phyloP scores from a whole-genome alignment of 164 flowering plant species.

The Nymphaea thermarum region DNA sequence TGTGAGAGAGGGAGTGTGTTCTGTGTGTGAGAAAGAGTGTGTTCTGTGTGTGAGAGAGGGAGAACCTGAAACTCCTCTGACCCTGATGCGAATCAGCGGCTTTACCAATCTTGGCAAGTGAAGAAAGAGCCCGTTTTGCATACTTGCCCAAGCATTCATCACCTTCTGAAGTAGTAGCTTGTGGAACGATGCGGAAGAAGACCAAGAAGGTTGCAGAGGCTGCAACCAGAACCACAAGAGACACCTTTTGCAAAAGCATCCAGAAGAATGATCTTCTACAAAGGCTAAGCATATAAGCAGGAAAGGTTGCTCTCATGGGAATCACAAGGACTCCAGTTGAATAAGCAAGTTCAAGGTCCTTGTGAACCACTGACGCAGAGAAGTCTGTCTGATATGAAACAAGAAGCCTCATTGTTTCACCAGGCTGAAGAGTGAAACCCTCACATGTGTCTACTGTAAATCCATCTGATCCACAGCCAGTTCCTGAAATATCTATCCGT shows the following conservation, averaged over 20 bases:
- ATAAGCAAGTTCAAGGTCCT: conserved; percentile 59
- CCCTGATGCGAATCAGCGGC: conserved; percentile 11
- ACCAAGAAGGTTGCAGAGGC: conserved; percentile 22
- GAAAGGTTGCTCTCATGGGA: conserved; percentile 68
- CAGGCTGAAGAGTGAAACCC: conserved; percentile 63
- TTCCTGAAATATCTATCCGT: conserved; percentile 57
- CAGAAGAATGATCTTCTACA: conserved; percentile 49
- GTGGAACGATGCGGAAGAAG: conserved; percentile 25
- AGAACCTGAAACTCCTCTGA: conserved; percentile 14
- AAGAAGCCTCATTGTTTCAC: conserved; percentile 45
- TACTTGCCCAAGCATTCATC: conserved; percentile 19
- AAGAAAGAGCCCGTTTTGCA: conserved; percentile 16
- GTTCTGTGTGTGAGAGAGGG: not conserved
- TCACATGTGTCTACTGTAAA: conserved; percentile 44
- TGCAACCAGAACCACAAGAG: conserved; percentile 23
- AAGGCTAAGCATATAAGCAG: conserved; percentile 30
- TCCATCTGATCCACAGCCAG: conserved; percentile 57
- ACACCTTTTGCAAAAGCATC: conserved; percentile 35
- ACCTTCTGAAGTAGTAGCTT: conserved; percentile 18
- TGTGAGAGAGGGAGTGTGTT: not conserved
- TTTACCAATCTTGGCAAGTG: conserved; percentile 17
- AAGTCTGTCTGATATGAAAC: conserved; percentile 56
- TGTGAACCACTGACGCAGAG: conserved; percentile 33
- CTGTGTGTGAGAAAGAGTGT: not conserved
- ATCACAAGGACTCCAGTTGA: conserved; percentile 46